These are phyloP conservation scores for Claviceps citrina DNA, from an alignment of 2,329 filamentous ascomycete genomes.

Conservation along the genomic window DNA sequence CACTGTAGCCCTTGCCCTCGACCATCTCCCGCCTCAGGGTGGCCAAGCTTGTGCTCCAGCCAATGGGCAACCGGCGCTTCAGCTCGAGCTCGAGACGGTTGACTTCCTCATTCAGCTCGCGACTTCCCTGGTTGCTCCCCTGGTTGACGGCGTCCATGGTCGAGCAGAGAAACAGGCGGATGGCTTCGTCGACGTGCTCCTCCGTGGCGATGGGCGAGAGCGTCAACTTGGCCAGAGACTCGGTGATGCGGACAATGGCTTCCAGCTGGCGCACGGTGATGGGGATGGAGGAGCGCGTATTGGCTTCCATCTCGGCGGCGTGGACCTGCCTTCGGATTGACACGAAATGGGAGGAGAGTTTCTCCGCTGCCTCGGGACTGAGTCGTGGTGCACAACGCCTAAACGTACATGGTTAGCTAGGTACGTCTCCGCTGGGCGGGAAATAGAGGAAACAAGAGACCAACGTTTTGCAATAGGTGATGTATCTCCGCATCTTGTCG, in stretches of 20 bases:
- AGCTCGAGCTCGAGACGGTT: constrained; percentile 78
- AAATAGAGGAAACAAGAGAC: too few species aligned
- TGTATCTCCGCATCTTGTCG: constrained; percentile 93
- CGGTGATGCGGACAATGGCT: constrained; percentile 91
- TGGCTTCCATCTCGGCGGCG: constrained; percentile 75
- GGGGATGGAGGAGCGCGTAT: constrained; percentile 81
- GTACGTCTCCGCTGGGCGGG: too few species aligned
- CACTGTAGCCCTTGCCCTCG: constrained; percentile 76
- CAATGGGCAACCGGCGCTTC: constrained; percentile 73
- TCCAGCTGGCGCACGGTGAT: constrained; percentile 96
- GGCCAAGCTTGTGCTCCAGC: constrained; percentile 83
- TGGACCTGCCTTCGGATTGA: constrained; percentile 91
- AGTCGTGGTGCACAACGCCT: constrained; percentile 86
- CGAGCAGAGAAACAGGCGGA: constrained; percentile 84
- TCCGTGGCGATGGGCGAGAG: constrained; percentile 78
- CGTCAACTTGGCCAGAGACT: constrained; percentile 82
- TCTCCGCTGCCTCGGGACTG: constrained; percentile 80
- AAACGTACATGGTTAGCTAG: constrained; percentile 14
- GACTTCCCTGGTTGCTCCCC: constrained; percentile 66
- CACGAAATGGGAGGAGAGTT: constrained; percentile 92
- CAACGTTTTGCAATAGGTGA: constrained; percentile 91
- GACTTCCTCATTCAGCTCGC: constrained; percentile 83
- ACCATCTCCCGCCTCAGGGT: constrained; percentile 83
- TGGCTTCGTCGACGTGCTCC: constrained; percentile 89
- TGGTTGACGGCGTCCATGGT: constrained; percentile 97